These are phyloP conservation scores for Phytopythium ostracodes DNA, from an alignment of 352 stramenopile genomes.

Conservation along the genomic window DNA sequence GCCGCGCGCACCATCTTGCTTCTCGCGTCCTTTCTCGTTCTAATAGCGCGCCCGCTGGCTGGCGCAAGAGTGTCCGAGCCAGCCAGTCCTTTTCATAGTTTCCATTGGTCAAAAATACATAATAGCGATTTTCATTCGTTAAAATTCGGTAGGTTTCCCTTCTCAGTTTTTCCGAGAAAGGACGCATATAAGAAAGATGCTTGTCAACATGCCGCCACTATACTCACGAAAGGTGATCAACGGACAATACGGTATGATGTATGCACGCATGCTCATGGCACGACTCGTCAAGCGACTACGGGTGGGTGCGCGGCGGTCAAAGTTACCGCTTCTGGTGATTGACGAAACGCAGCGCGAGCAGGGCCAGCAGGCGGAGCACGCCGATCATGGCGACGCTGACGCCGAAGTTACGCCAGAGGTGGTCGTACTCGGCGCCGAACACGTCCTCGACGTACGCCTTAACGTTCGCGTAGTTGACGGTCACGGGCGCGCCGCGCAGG, in stretches of 20 bases:
- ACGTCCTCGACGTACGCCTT: constrained; percentile 41
- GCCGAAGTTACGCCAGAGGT: constrained; percentile 31
- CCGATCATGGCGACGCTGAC: constrained; percentile 37
- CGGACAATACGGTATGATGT: too few relatives aligned
- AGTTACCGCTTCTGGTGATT: constrained; percentile 39
- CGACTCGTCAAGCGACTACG: background rate
- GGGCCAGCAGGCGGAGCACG: constrained; percentile 32
- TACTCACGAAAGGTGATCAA: too few relatives aligned
- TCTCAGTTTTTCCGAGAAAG: constrained; percentile 7
- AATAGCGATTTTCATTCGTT: background rate
- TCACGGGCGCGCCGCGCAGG: constrained; percentile 22
- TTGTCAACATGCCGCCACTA: background rate
- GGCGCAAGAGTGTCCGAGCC: background rate
- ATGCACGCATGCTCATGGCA: too few relatives aligned
- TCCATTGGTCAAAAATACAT: background rate
- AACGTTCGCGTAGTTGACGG: constrained; percentile 24
- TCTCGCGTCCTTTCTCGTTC: background rate
- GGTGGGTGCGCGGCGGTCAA: background rate
- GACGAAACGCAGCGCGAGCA: constrained; percentile 44
- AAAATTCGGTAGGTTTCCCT: background rate
- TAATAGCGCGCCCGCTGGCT: background rate
- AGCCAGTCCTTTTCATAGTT: background rate
- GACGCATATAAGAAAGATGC: background rate
- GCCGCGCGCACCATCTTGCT: constrained; percentile 38
- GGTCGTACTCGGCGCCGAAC: constrained; percentile 34